Percentiles rank a stretch among this genome's conserved stretches.
phyloP scores from a whole-genome alignment of 768 basidiomycete species.

The Cystobasidium tubakii region DNA sequence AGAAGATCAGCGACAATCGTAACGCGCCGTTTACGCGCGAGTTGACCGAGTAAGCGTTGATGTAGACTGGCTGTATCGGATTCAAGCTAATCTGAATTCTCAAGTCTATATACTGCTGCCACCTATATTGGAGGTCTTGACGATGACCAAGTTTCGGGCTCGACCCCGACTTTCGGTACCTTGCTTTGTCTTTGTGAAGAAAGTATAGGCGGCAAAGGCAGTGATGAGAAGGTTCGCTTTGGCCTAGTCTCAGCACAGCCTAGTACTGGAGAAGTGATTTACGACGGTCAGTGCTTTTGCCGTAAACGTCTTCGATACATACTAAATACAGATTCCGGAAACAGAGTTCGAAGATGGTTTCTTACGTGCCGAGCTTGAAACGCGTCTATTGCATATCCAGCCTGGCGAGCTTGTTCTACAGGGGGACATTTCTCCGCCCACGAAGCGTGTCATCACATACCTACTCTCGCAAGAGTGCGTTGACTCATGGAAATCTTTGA shows the following conservation, averaged over 20 bases:
- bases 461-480: constrained; percentile 51
- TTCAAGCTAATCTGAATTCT: constrained; percentile 17
- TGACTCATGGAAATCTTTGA: too few species aligned
- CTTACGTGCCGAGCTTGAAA: constrained; percentile 90
- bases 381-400: constrained; percentile 73
- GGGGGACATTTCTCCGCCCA: constrained; percentile 60
- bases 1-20: constrained; percentile 71
- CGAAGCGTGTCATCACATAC: constrained; percentile 67
- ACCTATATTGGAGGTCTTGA: constrained; percentile 71
- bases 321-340: too few species aligned
- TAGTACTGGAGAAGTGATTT: constrained; percentile 84
- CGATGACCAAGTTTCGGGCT: constrained; percentile 46
- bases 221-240: constrained; percentile 56
- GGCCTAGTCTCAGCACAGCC: constrained; percentile 75
- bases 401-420: constrained; percentile 63
- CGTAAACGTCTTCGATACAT: too few species aligned
- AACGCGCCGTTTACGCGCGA: constrained; percentile 68
- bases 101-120: constrained; percentile 32
- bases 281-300: constrained; percentile 61
- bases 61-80: constrained; percentile 83
- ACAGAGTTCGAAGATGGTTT: constrained; percentile 57
- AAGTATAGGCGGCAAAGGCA: constrained; percentile 51
- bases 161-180: constrained; percentile 57
- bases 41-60: constrained; percentile 55
- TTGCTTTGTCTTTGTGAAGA: constrained; percentile 70